These are phyloP conservation scores for Penicillium coffeae DNA, from an alignment of 495 filamentous ascomycete species.

Conservation along the genomic window DNA sequence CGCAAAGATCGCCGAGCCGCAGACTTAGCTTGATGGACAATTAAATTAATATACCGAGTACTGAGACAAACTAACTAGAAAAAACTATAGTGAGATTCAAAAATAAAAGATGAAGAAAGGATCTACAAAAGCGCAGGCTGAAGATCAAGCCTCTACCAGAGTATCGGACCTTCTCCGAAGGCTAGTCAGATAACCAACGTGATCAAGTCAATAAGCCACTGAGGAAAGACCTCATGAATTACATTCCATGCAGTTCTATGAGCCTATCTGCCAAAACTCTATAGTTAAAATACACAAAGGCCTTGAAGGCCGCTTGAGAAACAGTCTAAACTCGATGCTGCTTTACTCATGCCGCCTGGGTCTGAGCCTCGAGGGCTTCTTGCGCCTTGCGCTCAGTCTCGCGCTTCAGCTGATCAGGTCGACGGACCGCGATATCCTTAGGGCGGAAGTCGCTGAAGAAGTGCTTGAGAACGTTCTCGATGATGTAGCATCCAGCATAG, in stretches of 20 bases:
- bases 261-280: constrained; percentile 11
- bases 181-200: not conserved
- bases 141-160: not conserved
- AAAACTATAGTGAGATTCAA: too few relatives aligned
- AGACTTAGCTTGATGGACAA: not conserved
- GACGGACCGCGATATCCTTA: constrained; percentile 85
- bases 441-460: constrained; percentile 89
- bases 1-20: not conserved
- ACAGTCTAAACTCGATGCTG: constrained; percentile 26
- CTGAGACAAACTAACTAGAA: too few relatives aligned
- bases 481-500: constrained; percentile 80
- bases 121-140: too few relatives aligned
- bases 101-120: too few relatives aligned
- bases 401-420: constrained; percentile 80
- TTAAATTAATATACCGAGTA: too few relatives aligned
- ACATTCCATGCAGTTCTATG: constrained; percentile 20
- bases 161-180: not conserved
- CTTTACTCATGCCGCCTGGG: constrained; percentile 44
- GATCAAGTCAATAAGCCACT: not conserved
- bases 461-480: constrained; percentile 83
- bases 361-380: constrained; percentile 55
- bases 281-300: constrained; percentile 23
- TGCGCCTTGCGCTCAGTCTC: constrained; percentile 64
- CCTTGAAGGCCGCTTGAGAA: constrained; percentile 3
- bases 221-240: constrained; percentile 13